These are phyloP conservation scores for Hymenoscyphus fructigenus DNA, from an alignment of 2,329 filamentous ascomycete genomes.

Conservation along the genomic window DNA sequence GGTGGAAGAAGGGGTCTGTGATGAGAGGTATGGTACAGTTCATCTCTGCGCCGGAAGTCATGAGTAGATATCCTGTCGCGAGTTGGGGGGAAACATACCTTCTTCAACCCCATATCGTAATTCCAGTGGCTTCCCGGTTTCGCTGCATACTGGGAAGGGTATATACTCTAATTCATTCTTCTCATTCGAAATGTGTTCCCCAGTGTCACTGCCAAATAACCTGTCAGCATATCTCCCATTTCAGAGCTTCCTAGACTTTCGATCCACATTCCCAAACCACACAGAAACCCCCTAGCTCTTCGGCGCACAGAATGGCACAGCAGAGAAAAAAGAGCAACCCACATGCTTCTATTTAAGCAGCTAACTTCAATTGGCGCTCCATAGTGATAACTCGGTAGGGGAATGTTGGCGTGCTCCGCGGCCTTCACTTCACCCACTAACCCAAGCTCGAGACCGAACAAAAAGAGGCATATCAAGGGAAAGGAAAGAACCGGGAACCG, in stretches of 20 bases:
- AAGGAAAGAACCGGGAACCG: conserved; percentile 9
- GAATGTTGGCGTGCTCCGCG: conserved; percentile 31
- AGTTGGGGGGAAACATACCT: conserved; percentile 21
- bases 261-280: background rate
- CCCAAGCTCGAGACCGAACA: conserved; percentile 11
- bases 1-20: conserved; percentile 78
- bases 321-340: conserved; percentile 37
- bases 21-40: conserved; percentile 82
- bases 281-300: too few species aligned
- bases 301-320: conserved; percentile 2
- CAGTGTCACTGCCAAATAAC: conserved; percentile 65
- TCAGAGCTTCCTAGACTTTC: background rate
- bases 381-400: conserved; percentile 61
- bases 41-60: conserved; percentile 52
- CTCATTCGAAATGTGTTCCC: conserved; percentile 82
- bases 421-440: conserved; percentile 12
- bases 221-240: conserved; percentile 1
- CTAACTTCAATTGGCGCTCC: conserved; percentile 67
- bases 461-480: conserved; percentile 10
- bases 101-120: conserved; percentile 79
- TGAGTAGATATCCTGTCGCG: conserved; percentile 6
- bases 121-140: conserved; percentile 78
- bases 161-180: conserved; percentile 86
- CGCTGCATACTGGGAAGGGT: conserved; percentile 86
- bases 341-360: conserved; percentile 74